Evolutionary conservation across 345 rosid genomes (phyloP), one percentile per base, ranked within the genome.

Genomic region (Linum tenue): DNA sequence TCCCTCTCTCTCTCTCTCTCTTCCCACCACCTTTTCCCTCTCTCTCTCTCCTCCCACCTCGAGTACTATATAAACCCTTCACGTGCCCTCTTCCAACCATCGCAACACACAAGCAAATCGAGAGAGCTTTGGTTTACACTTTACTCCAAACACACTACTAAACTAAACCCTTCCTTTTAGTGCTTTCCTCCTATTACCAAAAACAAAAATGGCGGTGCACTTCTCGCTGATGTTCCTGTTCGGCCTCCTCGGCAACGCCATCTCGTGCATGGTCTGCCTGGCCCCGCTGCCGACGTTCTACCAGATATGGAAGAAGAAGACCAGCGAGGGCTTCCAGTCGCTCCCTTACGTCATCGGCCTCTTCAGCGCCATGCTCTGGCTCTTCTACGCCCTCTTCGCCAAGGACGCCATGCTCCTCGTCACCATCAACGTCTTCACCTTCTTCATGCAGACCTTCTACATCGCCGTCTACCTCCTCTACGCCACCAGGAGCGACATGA

Each of bases 301-400:
- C 41, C 64, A 35, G 39, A 74, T 74, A 31, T 74, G 58, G 63
- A 69, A 74, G 77, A 74, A 74, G 64, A 74, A 74, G 36, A 69
- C 70, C 7, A 74, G 77, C 36, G 67, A 74, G 50, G 77, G 77
- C 12, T 74, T 60, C n/a, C 77, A 74, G n/a, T 69, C 67, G 1
- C 60, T 74, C 57, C 77, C 77, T 0, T 74, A 74, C 39, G 73
- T 74, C 63, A 65, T 74, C 37, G 73, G 73, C 56, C 70, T 74
- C 3, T 62, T 74, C 6, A 74, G 73, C 69, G 77, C 77, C 35
- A 74, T 69, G 77, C 67, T 74, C 1, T 74, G 77, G 77, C 50
- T 22, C 31, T 22, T 22, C 31, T 22, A 22, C 31, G 31, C 31
- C 31, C 31, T 22, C 31, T 22, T 22, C 31, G 31, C 31, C 31